These are phyloP conservation scores for Schizonepeta tenuifolia DNA, from an alignment of 257 asterid genomes.

Conservation along the genomic window DNA sequence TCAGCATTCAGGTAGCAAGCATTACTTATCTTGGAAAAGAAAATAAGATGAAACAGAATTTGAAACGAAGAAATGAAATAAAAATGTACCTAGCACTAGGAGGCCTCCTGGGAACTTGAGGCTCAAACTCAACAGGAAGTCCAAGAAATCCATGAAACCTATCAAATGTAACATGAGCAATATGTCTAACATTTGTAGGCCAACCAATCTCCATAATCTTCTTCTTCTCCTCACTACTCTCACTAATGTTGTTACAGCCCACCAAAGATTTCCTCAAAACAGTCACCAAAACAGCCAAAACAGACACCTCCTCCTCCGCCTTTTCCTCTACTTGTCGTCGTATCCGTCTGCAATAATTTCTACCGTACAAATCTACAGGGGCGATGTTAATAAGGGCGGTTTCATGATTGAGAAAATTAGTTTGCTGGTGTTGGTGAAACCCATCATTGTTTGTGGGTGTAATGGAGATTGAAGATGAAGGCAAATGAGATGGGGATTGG, in stretches of 20 bases:
- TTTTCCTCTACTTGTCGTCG: constrained; percentile 20
- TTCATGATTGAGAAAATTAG: constrained; percentile 32
- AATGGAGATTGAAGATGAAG: constrained; percentile 68
- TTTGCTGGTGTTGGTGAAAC: constrained; percentile 57
- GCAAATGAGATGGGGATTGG: constrained; percentile 48
- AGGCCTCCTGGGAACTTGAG: constrained; percentile 61
- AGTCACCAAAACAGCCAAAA: constrained; percentile 43
- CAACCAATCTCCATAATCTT: constrained; percentile 59
- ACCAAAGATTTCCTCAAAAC: constrained; percentile 56
- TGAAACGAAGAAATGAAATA: neutral
- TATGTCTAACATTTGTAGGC: constrained; percentile 61
- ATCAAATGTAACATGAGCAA: constrained; percentile 73
- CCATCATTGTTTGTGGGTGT: constrained; percentile 54
- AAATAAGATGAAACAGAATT: neutral
- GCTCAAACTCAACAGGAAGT: constrained; percentile 67
- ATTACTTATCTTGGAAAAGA: too few species aligned
- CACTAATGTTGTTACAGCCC: constrained; percentile 43
- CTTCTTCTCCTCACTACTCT: constrained; percentile 29
- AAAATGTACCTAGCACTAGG: constrained; percentile 63
- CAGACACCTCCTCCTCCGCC: constrained; percentile 37
- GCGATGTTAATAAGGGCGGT: constrained; percentile 34
- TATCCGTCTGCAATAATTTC: constrained; percentile 14
- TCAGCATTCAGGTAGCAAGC: too few species aligned
- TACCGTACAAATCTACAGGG: constrained; percentile 45
- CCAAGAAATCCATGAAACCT: constrained; percentile 70